A percentile compares a stretch with the other conserved stretches of the same genome.
Conservation (phyloP, 2,329 filamentous ascomycete genomes). For the Phyllosticta ampelicida region DNA sequence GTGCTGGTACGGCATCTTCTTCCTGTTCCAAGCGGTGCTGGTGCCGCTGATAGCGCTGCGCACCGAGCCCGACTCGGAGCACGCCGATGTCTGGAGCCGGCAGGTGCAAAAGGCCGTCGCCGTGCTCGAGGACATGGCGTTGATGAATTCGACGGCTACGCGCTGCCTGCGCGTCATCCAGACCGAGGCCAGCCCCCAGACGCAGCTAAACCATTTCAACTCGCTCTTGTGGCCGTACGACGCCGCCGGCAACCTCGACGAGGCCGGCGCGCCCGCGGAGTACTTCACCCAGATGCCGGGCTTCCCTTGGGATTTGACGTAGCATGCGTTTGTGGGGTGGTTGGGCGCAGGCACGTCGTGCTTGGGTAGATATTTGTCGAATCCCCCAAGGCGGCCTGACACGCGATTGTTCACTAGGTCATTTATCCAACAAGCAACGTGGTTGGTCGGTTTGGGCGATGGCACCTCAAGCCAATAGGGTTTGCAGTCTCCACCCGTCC, state of each 20-base stretch:
- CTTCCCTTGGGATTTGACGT: slow-evolving; percentile 1
- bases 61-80: slow-evolving; percentile 29
- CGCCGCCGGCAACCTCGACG: background rate
- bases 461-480: too few relatives aligned
- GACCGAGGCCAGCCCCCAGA: slow-evolving; percentile 14
- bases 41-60: slow-evolving; percentile 40
- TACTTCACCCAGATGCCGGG: slow-evolving; percentile 7
- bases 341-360: background rate
- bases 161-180: slow-evolving; percentile 33
- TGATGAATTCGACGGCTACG: slow-evolving; percentile 31
- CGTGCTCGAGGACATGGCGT: slow-evolving; percentile 28
- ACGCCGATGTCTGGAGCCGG: slow-evolving; percentile 30
- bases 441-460: too few relatives aligned
- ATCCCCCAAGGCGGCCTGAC: too few relatives aligned
- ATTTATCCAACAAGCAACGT: too few relatives aligned
- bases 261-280: background rate
- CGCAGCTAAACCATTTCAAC: slow-evolving; percentile 14
- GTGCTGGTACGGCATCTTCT: slow-evolving; percentile 17
- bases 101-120: slow-evolving; percentile 31
- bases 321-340: background rate
- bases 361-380: background rate
- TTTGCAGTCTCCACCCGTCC: background rate
- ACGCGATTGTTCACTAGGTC: too few relatives aligned
- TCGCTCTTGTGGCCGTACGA: slow-evolving; percentile 15
- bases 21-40: slow-evolving; percentile 40